Evolutionary conservation across 306 rosid genomes (phyloP), one percentile per base, ranked within the genome.

Genomic region (Gastrolobium villosum): DNA sequence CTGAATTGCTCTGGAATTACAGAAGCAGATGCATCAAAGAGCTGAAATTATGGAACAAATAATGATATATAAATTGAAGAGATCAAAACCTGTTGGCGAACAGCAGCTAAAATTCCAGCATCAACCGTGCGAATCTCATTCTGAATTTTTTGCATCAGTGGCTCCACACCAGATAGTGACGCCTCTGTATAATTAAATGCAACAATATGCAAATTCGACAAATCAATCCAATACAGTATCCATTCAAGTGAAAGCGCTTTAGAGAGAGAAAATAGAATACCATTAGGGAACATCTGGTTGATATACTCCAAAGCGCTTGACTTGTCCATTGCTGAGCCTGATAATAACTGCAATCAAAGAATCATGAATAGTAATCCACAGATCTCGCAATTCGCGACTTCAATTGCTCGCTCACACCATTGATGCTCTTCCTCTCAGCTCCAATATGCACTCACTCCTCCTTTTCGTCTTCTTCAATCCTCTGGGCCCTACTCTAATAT

Each of bases 281-380:
- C 99, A 72, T 92, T 91, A 70, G 99, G 99, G 84, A 95, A 95
- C 99, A 92, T 92, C 85, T 95, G 99, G 71, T 95, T 95, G 86
- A 95, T 95, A 79, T 95, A 95, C 52, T 92, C 99, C 81, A 95
- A 82, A 39, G 98, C 90, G 86, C 96, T 94, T 50, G 99, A 95
- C 85, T 95, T 95, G 90, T 95, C 97, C 98, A 95, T 90, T 50
- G 86, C 10, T 54, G 62, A 79, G 70, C 44, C 63, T 68, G 65
- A 59, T 63, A 48, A 72, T 40, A 45, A 81, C 60, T 65, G 55
- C 4, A 59, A 76, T 65, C 39, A 60, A 10, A 28, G 63, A 69
- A 63, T 40, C 46, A 72, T 60, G 71, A 78, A 49, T 28, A 34
- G 36, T 5, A 5, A 39, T 32, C 34, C 1, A 7, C 61, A 48